Conservation (phyloP, 2,329 filamentous ascomycete genomes). For the Phyllosticta citriasiana region DNA sequence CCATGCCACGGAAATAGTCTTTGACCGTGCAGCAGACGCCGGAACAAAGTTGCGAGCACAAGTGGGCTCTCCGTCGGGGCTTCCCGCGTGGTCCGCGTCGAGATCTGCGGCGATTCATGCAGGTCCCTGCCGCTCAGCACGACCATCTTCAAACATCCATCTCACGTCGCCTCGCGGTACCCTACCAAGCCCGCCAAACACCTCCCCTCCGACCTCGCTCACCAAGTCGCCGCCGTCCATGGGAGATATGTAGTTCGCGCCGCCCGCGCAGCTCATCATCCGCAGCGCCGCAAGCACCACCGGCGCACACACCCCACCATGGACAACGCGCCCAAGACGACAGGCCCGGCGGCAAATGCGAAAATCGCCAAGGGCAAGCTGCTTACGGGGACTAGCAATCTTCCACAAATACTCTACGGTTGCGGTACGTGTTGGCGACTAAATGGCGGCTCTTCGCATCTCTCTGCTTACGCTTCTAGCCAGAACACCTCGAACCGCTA, state of each 20-base stretch:
- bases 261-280: background rate
- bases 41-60: background rate
- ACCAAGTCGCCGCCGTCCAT: background rate
- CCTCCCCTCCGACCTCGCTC: background rate
- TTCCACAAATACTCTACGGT: conserved; percentile 32
- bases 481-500: conserved; percentile 64
- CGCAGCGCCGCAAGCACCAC: background rate
- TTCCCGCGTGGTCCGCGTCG: background rate
- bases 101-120: conserved; percentile 9
- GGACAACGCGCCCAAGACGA: conserved; percentile 31
- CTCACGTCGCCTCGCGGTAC: background rate
- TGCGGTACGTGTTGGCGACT: conserved; percentile 23
- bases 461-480: background rate
- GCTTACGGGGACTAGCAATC: conserved; percentile 25
- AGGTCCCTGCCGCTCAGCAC: conserved; percentile 5
- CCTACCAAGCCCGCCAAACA: background rate
- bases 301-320: background rate
- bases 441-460: background rate
- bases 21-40: background rate
- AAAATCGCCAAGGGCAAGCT: conserved; percentile 29
- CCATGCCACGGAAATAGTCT: background rate
- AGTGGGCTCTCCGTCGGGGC: background rate
- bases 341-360: conserved; percentile 14
- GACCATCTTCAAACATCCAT: background rate
- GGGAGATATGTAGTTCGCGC: conserved; percentile 8